Base-by-base conservation (phyloP, 2,329 filamentous ascomycete species). In the Arthrobotrys pseudoclavata region DNA sequence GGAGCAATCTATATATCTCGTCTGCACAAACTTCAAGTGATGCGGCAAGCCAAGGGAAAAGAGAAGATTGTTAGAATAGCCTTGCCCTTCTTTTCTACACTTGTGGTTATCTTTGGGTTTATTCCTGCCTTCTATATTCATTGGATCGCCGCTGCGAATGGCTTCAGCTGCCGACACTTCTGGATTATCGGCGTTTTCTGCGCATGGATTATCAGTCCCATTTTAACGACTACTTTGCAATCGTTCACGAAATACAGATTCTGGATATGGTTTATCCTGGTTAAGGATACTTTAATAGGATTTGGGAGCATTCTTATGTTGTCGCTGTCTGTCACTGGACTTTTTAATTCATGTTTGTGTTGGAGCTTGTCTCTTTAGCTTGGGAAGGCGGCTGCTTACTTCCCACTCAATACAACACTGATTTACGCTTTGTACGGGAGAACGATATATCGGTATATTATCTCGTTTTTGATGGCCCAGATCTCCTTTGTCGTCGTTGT, bases 161-260 rank as follows among this genome's bases (percentile, higher is more conserved):
- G 53, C 3, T 60, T 60, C 18, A 60, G 53, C 13, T 60, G 53
- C 31, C 53, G 53, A 4, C 53, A 60, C 22, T 24, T 40, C 37
- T 60, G 53, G 53, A 60, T 60, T 13, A 37, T 60, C 42, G 31
- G 53, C 9, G 53, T 42, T 26, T 60, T 42, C 31, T 60, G n/a
- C 31, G 53, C 53, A 7, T 60, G 53, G 53, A 15, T 22, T 6
- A 24, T 60, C 10, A 60, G 53, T n/a, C n/a, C 53, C 10, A 18
- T 42, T 26, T 4, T 60, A 60, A 60, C 53, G 7, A 18, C 31
- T 13, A 24, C 13, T 3, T 24, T 42, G 7, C 53, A 60, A 22
- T 22, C 29, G 2, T 24, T 29, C 24, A 37, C 37, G 5, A 31
- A 22, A 15, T 60, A 60, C 18, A 60, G 42, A n/a, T n/a, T 37